These are phyloP conservation scores for Zasmidium angulare DNA, from an alignment of 2,329 filamentous ascomycete genomes.

Conservation along the genomic window DNA sequence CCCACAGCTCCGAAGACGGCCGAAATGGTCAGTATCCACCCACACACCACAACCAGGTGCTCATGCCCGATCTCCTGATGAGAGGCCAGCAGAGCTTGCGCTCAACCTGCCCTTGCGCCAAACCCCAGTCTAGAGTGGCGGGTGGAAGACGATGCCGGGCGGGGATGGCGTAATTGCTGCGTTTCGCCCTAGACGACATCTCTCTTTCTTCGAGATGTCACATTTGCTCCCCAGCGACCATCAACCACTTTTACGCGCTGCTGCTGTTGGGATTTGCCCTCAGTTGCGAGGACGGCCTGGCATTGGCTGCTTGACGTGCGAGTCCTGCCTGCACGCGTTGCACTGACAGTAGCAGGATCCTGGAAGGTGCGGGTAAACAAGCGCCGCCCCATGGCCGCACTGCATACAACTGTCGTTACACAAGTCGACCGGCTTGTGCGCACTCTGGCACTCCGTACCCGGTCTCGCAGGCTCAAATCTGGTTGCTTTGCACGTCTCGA, in stretches of 20 bases:
- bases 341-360: too few species aligned
- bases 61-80: conserved; percentile 12
- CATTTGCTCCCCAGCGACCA: too few species aligned
- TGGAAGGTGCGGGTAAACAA: too few species aligned
- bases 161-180: conserved; percentile 7
- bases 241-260: too few species aligned
- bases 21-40: background rate
- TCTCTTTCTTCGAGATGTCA: conserved; percentile 7
- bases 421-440: background rate
- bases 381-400: background rate
- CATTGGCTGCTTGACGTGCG: background rate
- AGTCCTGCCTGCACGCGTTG: conserved; percentile 1
- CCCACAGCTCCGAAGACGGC: background rate
- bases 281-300: too few species aligned
- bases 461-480: background rate
- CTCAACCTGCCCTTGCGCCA: conserved; percentile 1
- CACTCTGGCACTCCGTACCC: background rate
- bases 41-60: conserved; percentile 6
- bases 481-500: conserved; percentile 2
- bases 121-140: conserved; percentile 2
- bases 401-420: background rate
- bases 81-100: conserved; percentile 4
- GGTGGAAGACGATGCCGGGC: conserved; percentile 6
- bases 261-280: too few species aligned
- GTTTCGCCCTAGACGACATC: conserved; percentile 5